Conservation (phyloP, 352 stramenopile species). For the Globisporangium paroecandrum region DNA sequence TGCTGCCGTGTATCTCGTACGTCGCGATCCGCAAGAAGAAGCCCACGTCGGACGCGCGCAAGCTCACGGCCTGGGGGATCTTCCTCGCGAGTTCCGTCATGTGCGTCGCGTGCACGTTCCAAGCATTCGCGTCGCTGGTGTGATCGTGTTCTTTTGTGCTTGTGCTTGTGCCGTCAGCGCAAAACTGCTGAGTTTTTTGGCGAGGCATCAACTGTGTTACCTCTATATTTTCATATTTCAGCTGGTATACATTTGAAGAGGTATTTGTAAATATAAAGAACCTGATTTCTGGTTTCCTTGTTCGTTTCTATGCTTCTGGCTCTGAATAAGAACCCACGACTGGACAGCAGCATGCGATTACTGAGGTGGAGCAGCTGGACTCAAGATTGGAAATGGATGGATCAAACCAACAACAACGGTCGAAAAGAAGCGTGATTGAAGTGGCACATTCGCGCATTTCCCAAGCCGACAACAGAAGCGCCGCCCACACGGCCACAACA, state of each 20-base stretch:
- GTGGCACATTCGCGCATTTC: background rate
- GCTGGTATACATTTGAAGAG: background rate
- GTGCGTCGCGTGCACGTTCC: constrained; percentile 68
- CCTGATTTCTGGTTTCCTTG: constrained; percentile 3
- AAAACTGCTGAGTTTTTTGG: background rate
- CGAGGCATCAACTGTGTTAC: background rate
- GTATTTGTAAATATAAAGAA: background rate
- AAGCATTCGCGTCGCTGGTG: constrained; percentile 29
- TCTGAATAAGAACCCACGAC: background rate
- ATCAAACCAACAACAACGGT: background rate
- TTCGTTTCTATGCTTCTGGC: background rate
- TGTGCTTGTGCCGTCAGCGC: background rate
- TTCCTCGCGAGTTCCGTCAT: constrained; percentile 62
- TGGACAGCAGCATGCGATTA: constrained; percentile 1
- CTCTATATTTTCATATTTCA: background rate
- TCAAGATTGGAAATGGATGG: background rate
- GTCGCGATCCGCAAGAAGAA: constrained; percentile 75
- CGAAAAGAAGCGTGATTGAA: background rate
- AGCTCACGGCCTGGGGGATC: constrained; percentile 74
- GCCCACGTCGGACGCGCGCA: constrained; percentile 57
- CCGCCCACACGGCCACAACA: background rate
- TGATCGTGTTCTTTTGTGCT: background rate
- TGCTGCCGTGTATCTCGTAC: constrained; percentile 85
- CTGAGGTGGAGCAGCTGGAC: background rate
- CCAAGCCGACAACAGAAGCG: background rate